A percentile compares a stretch with the other conserved stretches of the same genome.
Evolutionary conservation across 1,139 yeast genomes (phyloP).

Genomic region (Hemisphaericaspora subhashii): DNA sequence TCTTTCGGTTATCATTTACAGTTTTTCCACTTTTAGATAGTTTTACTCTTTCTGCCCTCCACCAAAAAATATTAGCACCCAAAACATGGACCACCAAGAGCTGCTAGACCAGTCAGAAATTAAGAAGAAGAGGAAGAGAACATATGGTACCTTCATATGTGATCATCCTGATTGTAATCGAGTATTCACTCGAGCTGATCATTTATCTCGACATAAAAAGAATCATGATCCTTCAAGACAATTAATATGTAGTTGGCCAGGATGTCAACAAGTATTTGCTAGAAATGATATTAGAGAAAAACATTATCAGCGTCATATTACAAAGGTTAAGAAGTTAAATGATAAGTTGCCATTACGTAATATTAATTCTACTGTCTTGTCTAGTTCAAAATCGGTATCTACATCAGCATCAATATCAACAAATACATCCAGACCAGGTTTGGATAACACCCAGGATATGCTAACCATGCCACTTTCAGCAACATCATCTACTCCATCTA

Average conservation of each 20-base stretch:
- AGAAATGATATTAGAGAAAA: constrained; percentile 38
- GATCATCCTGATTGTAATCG: constrained; percentile 27
- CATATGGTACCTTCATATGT: constrained; percentile 18
- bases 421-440: background rate
- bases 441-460: background rate
- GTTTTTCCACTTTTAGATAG: no score
- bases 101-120: background rate
- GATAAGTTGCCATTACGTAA: background rate
- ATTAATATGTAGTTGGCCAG: constrained; percentile 23
- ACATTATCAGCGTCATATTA: constrained; percentile 31
- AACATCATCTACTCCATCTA: background rate
- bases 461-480: background rate
- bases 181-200: constrained; percentile 38
- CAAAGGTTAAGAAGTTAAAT: constrained; percentile 11
- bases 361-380: background rate
- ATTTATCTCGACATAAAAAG: constrained; percentile 37
- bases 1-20: no score
- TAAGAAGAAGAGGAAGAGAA: constrained; percentile 13
- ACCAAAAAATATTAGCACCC: no score
- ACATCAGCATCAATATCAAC: background rate
- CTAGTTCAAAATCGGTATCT: background rate
- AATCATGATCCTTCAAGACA: constrained; percentile 39
- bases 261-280: constrained; percentile 37
- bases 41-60: no score
- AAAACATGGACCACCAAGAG: background rate